Base-by-base conservation (phyloP, 805 yeast species). In the Saccharomyces eubayanus region DNA sequence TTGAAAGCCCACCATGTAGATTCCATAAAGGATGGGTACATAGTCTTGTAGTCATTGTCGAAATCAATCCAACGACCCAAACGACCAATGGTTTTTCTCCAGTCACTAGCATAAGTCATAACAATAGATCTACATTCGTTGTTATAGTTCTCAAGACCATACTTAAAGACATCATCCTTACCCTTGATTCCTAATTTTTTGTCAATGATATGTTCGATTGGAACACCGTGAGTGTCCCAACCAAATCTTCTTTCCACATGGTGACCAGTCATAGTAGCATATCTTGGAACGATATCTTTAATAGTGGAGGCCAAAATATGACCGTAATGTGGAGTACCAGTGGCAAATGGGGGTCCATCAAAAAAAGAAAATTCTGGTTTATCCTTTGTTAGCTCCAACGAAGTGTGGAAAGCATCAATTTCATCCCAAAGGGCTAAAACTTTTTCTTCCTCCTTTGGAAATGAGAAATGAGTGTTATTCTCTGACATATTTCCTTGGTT, bases 261-360 rank as follows among this genome's bases (percentile, higher is more conserved):
- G 72, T 82, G 85, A 21, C 99, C 99, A 63, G 87, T 92, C 99
- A 94, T 92, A 59, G 96, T 87, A 56, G 98, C 98, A 68, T 89
- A 94, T 69, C 99, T 82, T 53, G 99, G 99, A 53, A 94, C 92
- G 61, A 94, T 89, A 75, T 94, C 99, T 73, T 92, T 94, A 66
- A 91, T 89, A 54, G 99, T 94, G 43, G 98, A 94, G 2, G 98
- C 95, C 72, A 94, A 76, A 67, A 94, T 86, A 69, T 94, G 99
- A 59, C 99, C 99, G 71, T 94, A 95, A 72, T 94, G 99, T 47
- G 99, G 99, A 40, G 97, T 89, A 67, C 99, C 99, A 1, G 99
- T 94, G 54, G 99, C 99, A 73, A 94, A 94, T 62, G 99, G 99
- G 8, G 99, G 99, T 29, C 99, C 99, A 74, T 94, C 99, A 67